A percentile compares a stretch with the other conserved stretches of the same genome.
Evolutionary conservation across 176 grass and related monocot genomes (phyloP).

Genomic region (Rhipidocladum racemiflorum): DNA sequence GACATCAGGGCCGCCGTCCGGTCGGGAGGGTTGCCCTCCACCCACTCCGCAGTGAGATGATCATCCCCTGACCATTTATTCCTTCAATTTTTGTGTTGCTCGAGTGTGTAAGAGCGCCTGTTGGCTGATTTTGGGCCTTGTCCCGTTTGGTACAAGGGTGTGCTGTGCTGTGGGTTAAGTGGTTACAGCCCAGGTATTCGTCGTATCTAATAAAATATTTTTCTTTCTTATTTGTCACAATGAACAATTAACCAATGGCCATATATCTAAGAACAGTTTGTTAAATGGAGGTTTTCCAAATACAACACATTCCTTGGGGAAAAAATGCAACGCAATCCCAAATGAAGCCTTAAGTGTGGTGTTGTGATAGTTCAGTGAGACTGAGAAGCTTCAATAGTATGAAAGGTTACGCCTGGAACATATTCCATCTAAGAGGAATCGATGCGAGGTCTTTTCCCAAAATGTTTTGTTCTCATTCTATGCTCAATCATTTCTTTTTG

Average conservation of each 20-base stretch:
- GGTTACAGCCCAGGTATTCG: not conserved
- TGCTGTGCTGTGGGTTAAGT: not conserved
- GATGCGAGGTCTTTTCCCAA: not conserved
- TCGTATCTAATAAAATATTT: not conserved
- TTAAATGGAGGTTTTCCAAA: not conserved
- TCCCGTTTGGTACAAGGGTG: not conserved
- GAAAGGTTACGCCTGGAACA: not conserved
- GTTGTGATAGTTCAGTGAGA: not conserved
- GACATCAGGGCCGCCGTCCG: conserved; percentile 49
- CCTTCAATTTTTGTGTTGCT: not conserved
- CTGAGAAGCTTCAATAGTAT: not conserved
- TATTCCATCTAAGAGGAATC: not conserved
- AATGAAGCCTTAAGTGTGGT: not conserved
- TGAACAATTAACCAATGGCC: not conserved
- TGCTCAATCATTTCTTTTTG: not conserved
- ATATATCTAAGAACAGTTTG: not conserved
- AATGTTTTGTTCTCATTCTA: not conserved
- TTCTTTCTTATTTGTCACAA: not conserved
- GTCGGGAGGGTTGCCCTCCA: conserved; percentile 89
- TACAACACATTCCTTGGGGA: not conserved
- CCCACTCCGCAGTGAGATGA: conserved; percentile 74
- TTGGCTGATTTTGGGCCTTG: not conserved
- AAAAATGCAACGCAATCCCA: not conserved
- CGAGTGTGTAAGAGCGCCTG: not conserved
- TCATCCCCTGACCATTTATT: not conserved